Conservation (phyloP, 768 basidiomycete genomes). For the Amanita subjunquillea region DNA sequence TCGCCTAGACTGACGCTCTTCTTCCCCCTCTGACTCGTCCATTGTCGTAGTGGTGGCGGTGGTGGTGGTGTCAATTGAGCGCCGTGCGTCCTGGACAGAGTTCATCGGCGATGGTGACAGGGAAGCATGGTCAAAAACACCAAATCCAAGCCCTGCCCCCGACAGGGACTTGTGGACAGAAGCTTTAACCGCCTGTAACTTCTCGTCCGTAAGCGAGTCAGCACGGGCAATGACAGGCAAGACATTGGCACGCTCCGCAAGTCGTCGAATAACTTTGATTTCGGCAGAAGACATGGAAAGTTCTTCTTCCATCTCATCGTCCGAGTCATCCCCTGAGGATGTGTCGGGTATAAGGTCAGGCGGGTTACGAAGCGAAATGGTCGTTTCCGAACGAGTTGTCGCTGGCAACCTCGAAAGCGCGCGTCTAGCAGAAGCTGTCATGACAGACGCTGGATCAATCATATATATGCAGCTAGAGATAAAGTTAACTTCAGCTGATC, state of each 20-base stretch:
- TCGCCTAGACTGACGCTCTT: constrained; percentile 53
- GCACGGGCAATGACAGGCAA: constrained; percentile 74
- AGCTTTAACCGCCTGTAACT: constrained; percentile 53
- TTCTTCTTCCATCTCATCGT: constrained; percentile 38
- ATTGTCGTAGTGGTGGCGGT: constrained; percentile 14
- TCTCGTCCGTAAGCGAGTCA: constrained; percentile 78
- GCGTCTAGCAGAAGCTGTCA: constrained; percentile 41
- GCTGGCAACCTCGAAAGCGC: constrained; percentile 36
- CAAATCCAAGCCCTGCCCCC: constrained; percentile 63
- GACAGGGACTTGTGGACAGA: constrained; percentile 54
- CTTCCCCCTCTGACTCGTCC: constrained; percentile 30
- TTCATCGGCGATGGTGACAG: constrained; percentile 11
- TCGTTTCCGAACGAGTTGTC: constrained; percentile 58
- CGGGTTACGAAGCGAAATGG: constrained; percentile 41
- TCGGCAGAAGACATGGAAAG: constrained; percentile 70
- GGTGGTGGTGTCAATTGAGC: constrained; percentile 11
- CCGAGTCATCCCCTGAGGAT: constrained; percentile 37
- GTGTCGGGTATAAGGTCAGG: constrained; percentile 48
- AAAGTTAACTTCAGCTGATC: constrained; percentile 6
- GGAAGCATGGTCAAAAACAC: constrained; percentile 38
- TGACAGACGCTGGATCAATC: constrained; percentile 68
- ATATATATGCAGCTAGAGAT: constrained; percentile 67
- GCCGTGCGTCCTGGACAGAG: not conserved
- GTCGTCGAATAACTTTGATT: constrained; percentile 67
- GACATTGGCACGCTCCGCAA: constrained; percentile 67